These are phyloP conservation scores for Rhodocollybia butyracea DNA, from an alignment of 768 basidiomycete species.

Conservation along the genomic window DNA sequence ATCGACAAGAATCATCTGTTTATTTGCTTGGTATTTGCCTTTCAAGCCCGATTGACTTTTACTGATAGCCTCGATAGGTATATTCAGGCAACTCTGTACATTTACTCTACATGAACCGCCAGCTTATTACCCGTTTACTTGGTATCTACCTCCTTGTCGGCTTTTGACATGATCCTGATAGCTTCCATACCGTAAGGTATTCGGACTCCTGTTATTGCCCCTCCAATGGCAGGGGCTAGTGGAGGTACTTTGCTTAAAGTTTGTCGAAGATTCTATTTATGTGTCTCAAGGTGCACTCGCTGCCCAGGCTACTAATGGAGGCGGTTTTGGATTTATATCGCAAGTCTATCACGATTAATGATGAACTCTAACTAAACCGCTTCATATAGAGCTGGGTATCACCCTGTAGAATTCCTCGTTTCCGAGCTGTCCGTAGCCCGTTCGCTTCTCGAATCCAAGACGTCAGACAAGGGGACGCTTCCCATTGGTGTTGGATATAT, in stretches of 20 bases:
- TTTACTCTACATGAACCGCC: neutral
- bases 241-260: slow-evolving; percentile 40
- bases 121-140: neutral
- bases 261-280: slow-evolving; percentile 2
- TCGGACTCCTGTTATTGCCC: slow-evolving; percentile 55
- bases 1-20: neutral
- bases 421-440: slow-evolving; percentile 56
- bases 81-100: no score
- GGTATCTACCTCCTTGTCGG: neutral
- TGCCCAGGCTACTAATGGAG: slow-evolving; percentile 59
- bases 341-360: neutral
- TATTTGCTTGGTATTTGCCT: no score
- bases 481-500: slow-evolving; percentile 77
- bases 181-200: slow-evolving; percentile 35
- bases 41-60: no score
- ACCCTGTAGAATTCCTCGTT: slow-evolving; percentile 38
- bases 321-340: slow-evolving; percentile 76
- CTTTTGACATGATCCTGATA: neutral
- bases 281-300: slow-evolving; percentile 41
- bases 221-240: slow-evolving; percentile 71
- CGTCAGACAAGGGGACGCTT: slow-evolving; percentile 30
- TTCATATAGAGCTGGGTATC: slow-evolving; percentile 38
- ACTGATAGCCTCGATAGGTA: no score
- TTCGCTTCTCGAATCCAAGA: slow-evolving; percentile 29
- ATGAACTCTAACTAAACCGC: neutral